Percentiles rank a stretch among this genome's conserved stretches.
Evolutionary conservation across 1,284 basidiomycete genomes (phyloP).

Genomic region (Golubevia pallescens): DNA sequence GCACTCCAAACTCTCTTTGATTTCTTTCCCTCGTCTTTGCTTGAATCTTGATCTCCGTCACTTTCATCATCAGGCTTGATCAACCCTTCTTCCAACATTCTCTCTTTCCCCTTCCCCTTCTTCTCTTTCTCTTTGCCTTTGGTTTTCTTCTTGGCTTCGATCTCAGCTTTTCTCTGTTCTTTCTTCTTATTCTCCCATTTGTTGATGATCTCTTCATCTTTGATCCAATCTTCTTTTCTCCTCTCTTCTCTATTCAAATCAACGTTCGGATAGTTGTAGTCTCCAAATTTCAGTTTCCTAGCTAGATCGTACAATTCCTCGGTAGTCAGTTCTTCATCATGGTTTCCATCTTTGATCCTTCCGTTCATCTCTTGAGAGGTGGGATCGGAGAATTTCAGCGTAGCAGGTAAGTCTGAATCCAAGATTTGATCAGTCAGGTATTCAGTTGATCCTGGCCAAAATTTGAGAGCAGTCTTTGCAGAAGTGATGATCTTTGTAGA

Average conservation of each 20-base stretch:
- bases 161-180: conserved; percentile 5
- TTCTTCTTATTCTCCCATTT: conserved; percentile 13
- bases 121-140: not conserved
- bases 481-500: conserved; percentile 66
- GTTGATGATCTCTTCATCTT: conserved; percentile 39
- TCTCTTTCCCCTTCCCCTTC: conserved; percentile 8
- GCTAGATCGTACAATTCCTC: conserved; percentile 76
- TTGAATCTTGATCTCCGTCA: conserved; percentile 2
- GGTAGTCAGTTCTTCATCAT: too few relatives aligned
- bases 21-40: not conserved
- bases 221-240: conserved; percentile 18
- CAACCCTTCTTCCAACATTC: not conserved
- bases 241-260: conserved; percentile 77
- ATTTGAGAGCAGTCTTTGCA: conserved; percentile 29
- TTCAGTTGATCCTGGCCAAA: conserved; percentile 19
- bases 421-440: not conserved
- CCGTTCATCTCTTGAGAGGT: too few relatives aligned
- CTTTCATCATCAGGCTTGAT: not conserved
- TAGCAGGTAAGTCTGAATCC: too few relatives aligned
- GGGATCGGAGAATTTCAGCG: too few relatives aligned
- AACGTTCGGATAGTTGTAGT: conserved; percentile 87
- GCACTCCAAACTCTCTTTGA: too few relatives aligned
- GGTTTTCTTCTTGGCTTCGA: conserved; percentile 17
- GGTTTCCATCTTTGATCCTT: too few relatives aligned
- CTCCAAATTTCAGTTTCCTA: conserved; percentile 81